phyloP scores from a whole-genome alignment of 2,329 filamentous ascomycete genomes.

The Colletotrichum cordylinicola region DNA sequence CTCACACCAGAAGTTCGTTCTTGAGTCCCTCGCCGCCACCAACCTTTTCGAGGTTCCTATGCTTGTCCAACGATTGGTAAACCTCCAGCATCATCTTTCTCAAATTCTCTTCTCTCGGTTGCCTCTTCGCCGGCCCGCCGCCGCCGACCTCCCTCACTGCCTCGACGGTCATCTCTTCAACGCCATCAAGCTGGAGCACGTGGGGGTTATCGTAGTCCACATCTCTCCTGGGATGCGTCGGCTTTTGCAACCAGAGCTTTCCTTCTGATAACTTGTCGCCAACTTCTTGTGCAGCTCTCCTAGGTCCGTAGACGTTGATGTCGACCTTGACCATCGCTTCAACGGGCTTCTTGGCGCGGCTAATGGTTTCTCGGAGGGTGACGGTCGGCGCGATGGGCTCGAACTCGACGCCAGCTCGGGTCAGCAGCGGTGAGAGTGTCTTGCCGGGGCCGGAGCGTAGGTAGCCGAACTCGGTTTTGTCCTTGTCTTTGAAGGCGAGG shows the following conservation, averaged over 20 bases:
- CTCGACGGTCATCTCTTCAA: too few species aligned
- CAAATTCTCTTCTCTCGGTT: background rate
- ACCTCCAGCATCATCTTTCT: slow-evolving; percentile 22
- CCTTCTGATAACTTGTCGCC: slow-evolving; percentile 32
- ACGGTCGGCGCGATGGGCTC: slow-evolving; percentile 26
- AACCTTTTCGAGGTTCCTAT: slow-evolving; percentile 22
- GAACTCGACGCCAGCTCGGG: slow-evolving; percentile 18
- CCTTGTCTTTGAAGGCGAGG: slow-evolving; percentile 27
- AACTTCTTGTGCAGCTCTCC: slow-evolving; percentile 19
- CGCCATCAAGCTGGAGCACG: slow-evolving; percentile 29
- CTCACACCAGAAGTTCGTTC: slow-evolving; percentile 29
- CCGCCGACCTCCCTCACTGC: too few species aligned
- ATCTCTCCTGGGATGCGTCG: slow-evolving; percentile 27
- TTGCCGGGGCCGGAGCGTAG: slow-evolving; percentile 25
- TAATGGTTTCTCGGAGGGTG: slow-evolving; percentile 28
- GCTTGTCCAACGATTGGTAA: slow-evolving; percentile 24
- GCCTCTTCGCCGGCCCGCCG: background rate
- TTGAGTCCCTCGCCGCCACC: slow-evolving; percentile 27
- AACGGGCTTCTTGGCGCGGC: slow-evolving; percentile 26
- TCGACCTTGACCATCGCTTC: slow-evolving; percentile 36
- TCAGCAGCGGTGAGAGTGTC: slow-evolving; percentile 22
- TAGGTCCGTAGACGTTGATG: slow-evolving; percentile 42
- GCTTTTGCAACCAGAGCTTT: slow-evolving; percentile 40
- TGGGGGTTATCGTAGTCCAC: slow-evolving; percentile 37
- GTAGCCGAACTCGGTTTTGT: slow-evolving; percentile 28